A percentile compares a stretch with the other conserved stretches of the same genome.
Conservation (phyloP, 306 rosid genomes). For the Oxytropis ochrocephala region DNA sequence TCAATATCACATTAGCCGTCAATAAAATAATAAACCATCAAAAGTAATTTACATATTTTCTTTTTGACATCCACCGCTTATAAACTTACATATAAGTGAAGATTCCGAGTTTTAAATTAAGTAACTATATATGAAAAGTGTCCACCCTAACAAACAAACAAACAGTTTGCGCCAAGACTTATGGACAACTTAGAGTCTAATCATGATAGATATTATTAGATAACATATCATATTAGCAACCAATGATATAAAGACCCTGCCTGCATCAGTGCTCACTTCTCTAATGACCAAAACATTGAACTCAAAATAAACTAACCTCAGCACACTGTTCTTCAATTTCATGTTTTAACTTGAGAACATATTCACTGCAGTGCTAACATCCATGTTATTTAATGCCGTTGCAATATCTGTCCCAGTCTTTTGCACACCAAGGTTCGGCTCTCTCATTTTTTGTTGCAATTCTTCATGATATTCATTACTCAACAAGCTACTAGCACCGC, state of each 20-base stretch:
- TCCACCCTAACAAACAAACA: too few relatives aligned
- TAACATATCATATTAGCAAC: neutral
- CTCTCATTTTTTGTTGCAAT: conserved; percentile 74
- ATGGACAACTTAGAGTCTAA: too few relatives aligned
- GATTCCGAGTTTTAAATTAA: too few relatives aligned
- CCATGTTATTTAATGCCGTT: conserved; percentile 83
- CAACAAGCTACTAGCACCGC: conserved; percentile 82
- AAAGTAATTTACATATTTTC: too few relatives aligned
- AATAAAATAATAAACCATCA: too few relatives aligned
- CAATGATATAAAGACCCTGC: too few relatives aligned
- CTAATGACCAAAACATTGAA: too few relatives aligned
- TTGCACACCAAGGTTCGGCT: conserved; percentile 86
- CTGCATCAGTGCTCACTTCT: neutral
- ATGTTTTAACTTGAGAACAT: conserved; percentile 80
- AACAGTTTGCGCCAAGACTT: too few relatives aligned
- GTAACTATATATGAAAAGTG: too few relatives aligned
- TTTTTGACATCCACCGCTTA: too few relatives aligned
- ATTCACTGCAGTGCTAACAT: conserved; percentile 84
- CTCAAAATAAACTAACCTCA: conserved; percentile 39
- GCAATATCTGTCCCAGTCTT: conserved; percentile 88
- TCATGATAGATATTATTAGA: neutral
- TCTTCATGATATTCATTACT: conserved; percentile 86
- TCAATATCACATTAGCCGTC: too few relatives aligned
- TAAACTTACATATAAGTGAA: too few relatives aligned
- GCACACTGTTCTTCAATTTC: conserved; percentile 92